phyloP scores from a whole-genome alignment of 177 flowering plant genomes.

The Tripterygium wilfordii region DNA sequence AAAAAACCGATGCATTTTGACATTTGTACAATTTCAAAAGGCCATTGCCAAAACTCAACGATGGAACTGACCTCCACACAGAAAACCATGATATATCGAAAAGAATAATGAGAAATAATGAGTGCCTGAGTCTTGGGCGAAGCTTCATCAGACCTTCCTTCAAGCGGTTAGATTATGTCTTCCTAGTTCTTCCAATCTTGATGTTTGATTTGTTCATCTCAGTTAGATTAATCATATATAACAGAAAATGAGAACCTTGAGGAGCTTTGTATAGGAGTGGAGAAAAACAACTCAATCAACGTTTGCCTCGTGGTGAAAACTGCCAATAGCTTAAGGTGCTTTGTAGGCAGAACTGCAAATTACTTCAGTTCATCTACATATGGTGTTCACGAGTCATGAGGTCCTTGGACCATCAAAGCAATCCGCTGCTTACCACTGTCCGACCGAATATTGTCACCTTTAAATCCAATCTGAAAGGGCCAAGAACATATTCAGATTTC shows the following conservation, averaged over 20 bases:
- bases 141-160: neutral
- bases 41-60: no score
- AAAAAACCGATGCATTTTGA: no score
- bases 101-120: neutral
- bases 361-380: neutral
- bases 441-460: slow-evolving; percentile 1
- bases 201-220: neutral
- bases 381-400: slow-evolving; percentile 62
- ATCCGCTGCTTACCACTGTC: slow-evolving; percentile 40
- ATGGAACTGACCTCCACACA: neutral
- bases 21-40: no score
- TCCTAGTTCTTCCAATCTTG: neutral
- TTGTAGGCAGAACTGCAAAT: neutral
- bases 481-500: neutral
- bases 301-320: no score
- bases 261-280: slow-evolving; percentile 1
- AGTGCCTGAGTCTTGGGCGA: neutral
- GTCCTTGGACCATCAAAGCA: slow-evolving; percentile 65
- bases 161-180: slow-evolving; percentile 14
- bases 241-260: neutral
- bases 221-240: neutral
- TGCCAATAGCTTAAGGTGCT: no score
- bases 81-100: neutral
- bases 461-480: slow-evolving; percentile 65
- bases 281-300: no score